Base-by-base conservation (phyloP, 2,329 filamentous ascomycete species). In the Aspergillus persii region DNA sequence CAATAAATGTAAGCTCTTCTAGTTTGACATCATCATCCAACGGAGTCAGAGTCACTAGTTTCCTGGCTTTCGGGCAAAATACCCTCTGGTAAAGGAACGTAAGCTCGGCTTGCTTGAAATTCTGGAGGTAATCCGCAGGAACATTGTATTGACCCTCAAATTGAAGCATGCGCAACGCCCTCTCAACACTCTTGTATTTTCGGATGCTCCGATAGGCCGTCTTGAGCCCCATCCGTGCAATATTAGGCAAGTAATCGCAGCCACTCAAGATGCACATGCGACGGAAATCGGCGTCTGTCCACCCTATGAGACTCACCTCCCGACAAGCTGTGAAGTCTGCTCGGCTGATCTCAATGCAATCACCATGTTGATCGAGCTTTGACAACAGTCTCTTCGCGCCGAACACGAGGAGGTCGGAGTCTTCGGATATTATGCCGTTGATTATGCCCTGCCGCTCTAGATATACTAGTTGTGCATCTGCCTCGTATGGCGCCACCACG, bases 11-110 rank as follows among this genome's bases (percentile, higher is more conserved):
- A 82, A 96, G 88, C 47, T 89, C 84, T 8, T 87, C 84, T 0
- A 88, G 79, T 27, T 87, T 84, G 26, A 92, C 73, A 4, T 85
- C 85, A 5, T 83, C 78, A 0, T 86, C 84, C 0, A 89, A 83
- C 12, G 86, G 81, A 1, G 87, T 95, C 59, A 96, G 81, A 61
- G 92, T 87, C 46, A 96, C 90, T 49, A 98, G 76, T 61, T 86
- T 79, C 59, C 88, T 82, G 47, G 84, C 82, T 41, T 82, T 79
- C 0, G 94, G 92, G 72, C 94, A 98, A 74, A 91, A 99, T 3
- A 98, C 94, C 77, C 95, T 90, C 77, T 97, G 95, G 70, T 98
- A 90, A 18, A 97, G 78, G 70, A 99, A 99, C 0, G 95, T 98
- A 66, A 91, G 80, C 74, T 99, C 95, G 0, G 95, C 95, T 71